Base-by-base conservation (phyloP, 495 filamentous ascomycete genomes). In the Xylaria sp. region DNA sequence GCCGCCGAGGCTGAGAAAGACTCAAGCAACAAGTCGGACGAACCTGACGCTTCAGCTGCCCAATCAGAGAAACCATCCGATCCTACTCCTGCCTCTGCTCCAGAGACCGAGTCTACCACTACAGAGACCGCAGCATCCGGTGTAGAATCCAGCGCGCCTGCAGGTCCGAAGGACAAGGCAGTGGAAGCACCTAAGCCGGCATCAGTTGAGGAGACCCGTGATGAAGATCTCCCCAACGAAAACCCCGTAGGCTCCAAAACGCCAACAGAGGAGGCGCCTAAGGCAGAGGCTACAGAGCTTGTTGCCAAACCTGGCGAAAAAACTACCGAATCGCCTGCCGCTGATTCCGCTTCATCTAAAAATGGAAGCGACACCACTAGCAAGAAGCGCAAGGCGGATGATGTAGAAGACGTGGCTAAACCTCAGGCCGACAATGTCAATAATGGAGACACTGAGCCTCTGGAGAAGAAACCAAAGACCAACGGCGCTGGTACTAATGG, bases 401-500 rank as follows among this genome's bases (percentile, higher is more conserved):
- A 1, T 3, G 3, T 33, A 35, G 71, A 76, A 35, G 69, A 71
- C n/a, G 59, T 69, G n/a, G 61, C 55, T 15, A 41, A 67, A 9
- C 41, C 72, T 3, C 72, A 80, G 46, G 73, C 74, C 6, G 67
- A 75, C 21, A 67, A 52, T 9, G 44, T 53, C 26, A 59, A 74
- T 11, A 71, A 69, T 0, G 74, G 77, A 26, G 62, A 75, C 5
- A 44, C 64, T 41, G 50, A 65, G 15, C 74, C 71, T 6, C 71
- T 66, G n/a, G 73, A 75, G 37, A 83, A 82, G 62, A 83, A 82
- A 65, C 55, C 71, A 33, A 82, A 82, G 74, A 75, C 75, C 17
- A 78, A 78, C 21, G 73, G 74, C 50, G 64, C 74, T 53, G 26
- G 65, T 40, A 73, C 72, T 37, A 78, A 75, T 37, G 76, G 72